Conservation (phyloP, 1,284 basidiomycete species). For the Testicularia cyperi region DNA sequence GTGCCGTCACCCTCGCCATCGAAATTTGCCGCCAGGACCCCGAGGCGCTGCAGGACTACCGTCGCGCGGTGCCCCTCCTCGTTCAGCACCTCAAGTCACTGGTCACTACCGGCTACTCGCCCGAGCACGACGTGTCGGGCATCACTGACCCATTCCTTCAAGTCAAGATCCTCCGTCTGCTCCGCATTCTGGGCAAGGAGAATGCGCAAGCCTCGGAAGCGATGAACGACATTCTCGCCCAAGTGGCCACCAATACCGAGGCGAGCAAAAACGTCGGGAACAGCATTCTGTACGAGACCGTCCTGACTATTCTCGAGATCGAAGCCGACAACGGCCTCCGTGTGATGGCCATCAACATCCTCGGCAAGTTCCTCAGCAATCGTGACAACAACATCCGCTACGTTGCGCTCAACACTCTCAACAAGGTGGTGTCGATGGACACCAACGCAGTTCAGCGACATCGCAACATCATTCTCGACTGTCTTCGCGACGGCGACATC, state of each 20-base stretch:
- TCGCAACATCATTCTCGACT: conserved; percentile 96
- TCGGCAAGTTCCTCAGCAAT: conserved; percentile 97
- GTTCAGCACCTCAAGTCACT: conserved; percentile 94
- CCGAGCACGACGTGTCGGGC: conserved; percentile 98
- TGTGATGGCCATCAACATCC: conserved; percentile 99
- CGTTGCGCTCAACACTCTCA: conserved; percentile 95
- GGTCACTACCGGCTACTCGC: conserved; percentile 94
- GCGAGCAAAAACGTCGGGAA: conserved; percentile 98
- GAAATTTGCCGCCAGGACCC: conserved; percentile 88
- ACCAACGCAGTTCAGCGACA: conserved; percentile 98
- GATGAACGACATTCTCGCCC: conserved; percentile 98
- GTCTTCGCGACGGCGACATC: conserved; percentile 95
- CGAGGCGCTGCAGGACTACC: conserved; percentile 77
- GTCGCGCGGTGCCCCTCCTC: conserved; percentile 86
- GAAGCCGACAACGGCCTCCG: conserved; percentile 92
- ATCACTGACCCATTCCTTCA: conserved; percentile 99
- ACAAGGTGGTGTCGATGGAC: conserved; percentile 97
- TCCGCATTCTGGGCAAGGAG: conserved; percentile 82
- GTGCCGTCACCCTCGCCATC: conserved; percentile 88
- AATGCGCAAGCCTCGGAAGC: conserved; percentile 82
- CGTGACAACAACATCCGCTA: conserved; percentile 98
- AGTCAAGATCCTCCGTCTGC: conserved; percentile 91
- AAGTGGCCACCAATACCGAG: conserved; percentile 98
- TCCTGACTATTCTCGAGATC: conserved; percentile 95
- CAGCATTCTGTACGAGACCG: conserved; percentile 96